Percentiles rank a stretch among this genome's conserved stretches.
Evolutionary conservation across 225 moss, liverwort and hornwort genomes (phyloP).

Genomic region (Physcomitrellopsis africana): DNA sequence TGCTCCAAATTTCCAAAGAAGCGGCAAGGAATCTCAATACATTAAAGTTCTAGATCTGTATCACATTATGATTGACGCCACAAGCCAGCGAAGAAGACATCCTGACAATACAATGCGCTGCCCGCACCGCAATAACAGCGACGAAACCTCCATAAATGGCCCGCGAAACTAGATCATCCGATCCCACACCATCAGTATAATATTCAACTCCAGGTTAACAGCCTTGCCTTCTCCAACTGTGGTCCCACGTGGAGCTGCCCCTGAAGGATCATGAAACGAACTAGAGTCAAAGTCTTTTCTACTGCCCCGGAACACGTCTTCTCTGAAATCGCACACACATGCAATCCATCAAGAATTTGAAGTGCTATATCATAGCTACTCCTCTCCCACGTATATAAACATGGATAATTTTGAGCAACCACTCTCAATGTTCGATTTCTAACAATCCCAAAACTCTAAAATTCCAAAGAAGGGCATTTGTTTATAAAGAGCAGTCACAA

Average conservation of each 20-base stretch:
- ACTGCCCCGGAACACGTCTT: neutral
- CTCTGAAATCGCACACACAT: neutral
- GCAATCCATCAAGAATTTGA: constrained; percentile 15
- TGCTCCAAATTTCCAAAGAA: constrained; percentile 31
- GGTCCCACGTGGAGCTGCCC: constrained; percentile 25
- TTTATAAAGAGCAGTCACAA: neutral
- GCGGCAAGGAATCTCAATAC: constrained; percentile 11
- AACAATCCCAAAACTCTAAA: constrained; percentile 7
- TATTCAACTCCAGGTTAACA: constrained; percentile 25
- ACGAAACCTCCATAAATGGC: constrained; percentile 33
- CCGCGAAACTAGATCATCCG: constrained; percentile 29
- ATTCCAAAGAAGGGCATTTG: neutral
- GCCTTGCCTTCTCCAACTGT: constrained; percentile 16
- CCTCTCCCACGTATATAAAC: neutral
- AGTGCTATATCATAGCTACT: neutral
- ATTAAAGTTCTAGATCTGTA: constrained; percentile 29
- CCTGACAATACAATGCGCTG: constrained; percentile 56
- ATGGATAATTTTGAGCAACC: neutral
- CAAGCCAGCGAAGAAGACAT: constrained; percentile 37
- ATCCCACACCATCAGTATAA: constrained; percentile 35
- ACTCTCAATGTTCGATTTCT: constrained; percentile 1
- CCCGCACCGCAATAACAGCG: constrained; percentile 32
- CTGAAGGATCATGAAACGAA: constrained; percentile 41
- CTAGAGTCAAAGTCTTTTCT: constrained; percentile 27
- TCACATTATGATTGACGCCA: constrained; percentile 30